These are phyloP conservation scores for Iris macrosiphon DNA, from an alignment of 106 monocot genomes.

Conservation along the genomic window DNA sequence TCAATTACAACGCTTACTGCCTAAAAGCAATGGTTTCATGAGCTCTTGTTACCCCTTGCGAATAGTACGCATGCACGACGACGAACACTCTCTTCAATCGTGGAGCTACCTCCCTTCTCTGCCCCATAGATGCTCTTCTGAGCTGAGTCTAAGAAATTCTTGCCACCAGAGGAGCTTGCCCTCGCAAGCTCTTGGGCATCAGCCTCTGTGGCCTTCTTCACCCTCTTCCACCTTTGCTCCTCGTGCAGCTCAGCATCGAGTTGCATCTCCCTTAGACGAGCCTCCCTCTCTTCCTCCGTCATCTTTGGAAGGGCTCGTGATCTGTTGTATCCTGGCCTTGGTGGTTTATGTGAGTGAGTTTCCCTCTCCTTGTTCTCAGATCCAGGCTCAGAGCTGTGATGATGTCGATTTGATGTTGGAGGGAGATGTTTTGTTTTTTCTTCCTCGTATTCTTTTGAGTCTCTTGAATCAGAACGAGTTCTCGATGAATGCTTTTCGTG, in stretches of 20 bases:
- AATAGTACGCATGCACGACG: slow-evolving; percentile 75
- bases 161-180: slow-evolving; percentile 33
- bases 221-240: slow-evolving; percentile 79
- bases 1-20: slow-evolving; percentile 21
- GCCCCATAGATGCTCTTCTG: slow-evolving; percentile 84
- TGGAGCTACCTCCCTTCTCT: slow-evolving; percentile 73
- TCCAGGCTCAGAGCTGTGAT: slow-evolving; percentile 10
- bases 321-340: slow-evolving; percentile 19
- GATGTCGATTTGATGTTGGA: slow-evolving; percentile 2
- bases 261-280: slow-evolving; percentile 75
- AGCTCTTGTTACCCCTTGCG: slow-evolving; percentile 44
- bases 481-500: slow-evolving; percentile 12
- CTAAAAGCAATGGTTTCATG: slow-evolving; percentile 74
- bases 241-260: slow-evolving; percentile 84
- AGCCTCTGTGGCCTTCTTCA: slow-evolving; percentile 59
- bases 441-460: slow-evolving; percentile 11
- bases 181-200: slow-evolving; percentile 54
- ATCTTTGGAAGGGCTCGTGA: slow-evolving; percentile 45
- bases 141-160: slow-evolving; percentile 77
- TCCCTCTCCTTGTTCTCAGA: slow-evolving; percentile 4
- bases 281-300: slow-evolving; percentile 74
- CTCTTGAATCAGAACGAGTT: slow-evolving; percentile 12
- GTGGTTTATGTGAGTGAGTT: slow-evolving; percentile 1
- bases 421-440: slow-evolving; percentile 8
- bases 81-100: slow-evolving; percentile 91